Evolutionary conservation across 805 yeast species (phyloP).

Genomic region (Candida tammaniensis): DNA sequence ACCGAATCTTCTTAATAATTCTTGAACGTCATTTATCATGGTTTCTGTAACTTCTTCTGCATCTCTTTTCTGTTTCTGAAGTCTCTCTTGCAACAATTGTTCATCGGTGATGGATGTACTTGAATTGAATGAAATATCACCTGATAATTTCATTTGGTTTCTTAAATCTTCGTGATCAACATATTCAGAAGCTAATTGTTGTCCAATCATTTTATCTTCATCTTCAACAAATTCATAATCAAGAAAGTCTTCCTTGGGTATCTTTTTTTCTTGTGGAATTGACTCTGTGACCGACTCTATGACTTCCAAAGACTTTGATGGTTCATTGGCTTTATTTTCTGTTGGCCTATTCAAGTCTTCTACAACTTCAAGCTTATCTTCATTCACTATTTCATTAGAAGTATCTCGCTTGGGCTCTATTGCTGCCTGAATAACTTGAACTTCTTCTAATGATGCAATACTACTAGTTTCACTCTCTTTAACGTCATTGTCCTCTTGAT

Average conservation of each 20-base stretch:
- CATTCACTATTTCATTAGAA: background rate
- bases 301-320: background rate
- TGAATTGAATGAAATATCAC: conserved; percentile 15
- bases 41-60: conserved; percentile 85
- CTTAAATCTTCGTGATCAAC: conserved; percentile 68
- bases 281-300: background rate
- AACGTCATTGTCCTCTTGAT: conserved; percentile 8
- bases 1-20: conserved; percentile 80
- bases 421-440: background rate
- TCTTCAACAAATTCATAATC: conserved; percentile 73
- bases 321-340: background rate
- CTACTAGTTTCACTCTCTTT: background rate
- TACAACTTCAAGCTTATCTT: background rate
- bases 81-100: conserved; percentile 54
- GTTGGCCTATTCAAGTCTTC: background rate
- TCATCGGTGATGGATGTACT: conserved; percentile 44
- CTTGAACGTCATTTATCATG: conserved; percentile 91
- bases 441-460: background rate
- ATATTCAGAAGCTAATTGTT: conserved; percentile 67
- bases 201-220: conserved; percentile 67
- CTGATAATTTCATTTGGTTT: conserved; percentile 20
- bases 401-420: background rate
- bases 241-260: conserved; percentile 20
- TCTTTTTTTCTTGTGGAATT: conserved; percentile 10
- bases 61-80: conserved; percentile 71